Evolutionary conservation across 495 filamentous ascomycete species (phyloP).

Genomic region (Pyrenula aspistea): DNA sequence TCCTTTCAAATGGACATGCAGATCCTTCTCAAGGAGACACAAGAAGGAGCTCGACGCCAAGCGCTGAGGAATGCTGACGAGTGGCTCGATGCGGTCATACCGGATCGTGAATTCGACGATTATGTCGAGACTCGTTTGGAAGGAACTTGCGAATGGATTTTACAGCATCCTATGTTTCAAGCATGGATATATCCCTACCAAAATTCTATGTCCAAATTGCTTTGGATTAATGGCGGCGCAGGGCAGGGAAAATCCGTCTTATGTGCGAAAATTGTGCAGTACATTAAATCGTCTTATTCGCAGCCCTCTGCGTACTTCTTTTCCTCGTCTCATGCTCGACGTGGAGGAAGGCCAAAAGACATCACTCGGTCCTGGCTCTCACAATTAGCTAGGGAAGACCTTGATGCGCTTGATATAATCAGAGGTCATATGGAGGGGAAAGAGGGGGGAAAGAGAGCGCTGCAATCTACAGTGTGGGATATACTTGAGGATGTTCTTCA

Average conservation of each 20-base stretch:
- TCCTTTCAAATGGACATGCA: not conserved
- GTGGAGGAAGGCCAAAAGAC: conserved; percentile 6
- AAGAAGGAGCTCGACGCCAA: not conserved
- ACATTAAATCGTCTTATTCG: conserved; percentile 2
- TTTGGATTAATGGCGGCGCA: conserved; percentile 10
- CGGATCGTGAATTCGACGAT: not conserved
- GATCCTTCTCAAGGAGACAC: not conserved
- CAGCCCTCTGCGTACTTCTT: conserved; percentile 11
- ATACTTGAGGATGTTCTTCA: conserved; percentile 2
- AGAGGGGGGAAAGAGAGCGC: conserved; percentile 1
- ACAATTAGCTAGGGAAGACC: conserved; percentile 8
- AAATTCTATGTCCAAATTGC: not conserved
- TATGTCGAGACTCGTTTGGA: not conserved
- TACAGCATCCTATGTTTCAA: conserved; percentile 3
- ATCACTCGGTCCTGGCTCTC: conserved; percentile 16
- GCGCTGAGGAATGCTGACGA: not conserved
- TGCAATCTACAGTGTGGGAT: conserved; percentile 4
- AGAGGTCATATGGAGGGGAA: not conserved
- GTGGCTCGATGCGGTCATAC: not conserved
- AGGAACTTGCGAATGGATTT: conserved; percentile 9
- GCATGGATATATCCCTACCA: conserved; percentile 2
- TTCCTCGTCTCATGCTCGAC: conserved; percentile 8
- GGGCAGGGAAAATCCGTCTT: conserved; percentile 16
- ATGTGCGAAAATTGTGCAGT: conserved; percentile 10
- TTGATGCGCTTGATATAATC: conserved; percentile 5